Percentiles rank a stretch among this genome's conserved stretches.
phyloP scores from a whole-genome alignment of 78 protist species.

The Chrysochromulina parva region DNA sequence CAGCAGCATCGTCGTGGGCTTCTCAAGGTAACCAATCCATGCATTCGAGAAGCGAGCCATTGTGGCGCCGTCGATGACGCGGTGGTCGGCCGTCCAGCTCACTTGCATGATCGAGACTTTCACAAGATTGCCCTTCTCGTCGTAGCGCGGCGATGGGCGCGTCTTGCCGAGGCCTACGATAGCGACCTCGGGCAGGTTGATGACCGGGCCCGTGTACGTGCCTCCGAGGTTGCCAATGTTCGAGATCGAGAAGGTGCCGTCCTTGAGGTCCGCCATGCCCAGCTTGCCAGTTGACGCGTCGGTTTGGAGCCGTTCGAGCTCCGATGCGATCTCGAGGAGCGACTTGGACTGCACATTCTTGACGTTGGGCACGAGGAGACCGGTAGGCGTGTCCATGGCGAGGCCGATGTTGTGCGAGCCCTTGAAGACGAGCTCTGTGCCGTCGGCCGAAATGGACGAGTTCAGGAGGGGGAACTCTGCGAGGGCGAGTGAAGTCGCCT shows the following conservation, averaged over 20 bases:
- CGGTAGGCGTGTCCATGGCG: slow-evolving; percentile 93
- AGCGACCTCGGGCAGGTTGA: slow-evolving; percentile 78
- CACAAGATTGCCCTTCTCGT: slow-evolving; percentile 54
- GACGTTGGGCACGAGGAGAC: slow-evolving; percentile 92
- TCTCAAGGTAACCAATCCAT: slow-evolving; percentile 71
- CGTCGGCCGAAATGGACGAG: slow-evolving; percentile 50
- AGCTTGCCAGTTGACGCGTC: slow-evolving; percentile 39
- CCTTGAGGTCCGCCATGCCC: slow-evolving; percentile 52
- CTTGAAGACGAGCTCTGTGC: too few relatives aligned
- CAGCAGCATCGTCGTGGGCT: slow-evolving; percentile 79
- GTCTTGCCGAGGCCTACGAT: slow-evolving; percentile 61
- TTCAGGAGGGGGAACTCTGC: slow-evolving; percentile 80
- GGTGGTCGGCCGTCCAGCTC: slow-evolving; percentile 90
- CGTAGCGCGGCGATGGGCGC: slow-evolving; percentile 79
- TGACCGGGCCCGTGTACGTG: slow-evolving; percentile 82
- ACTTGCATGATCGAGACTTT: slow-evolving; percentile 53
- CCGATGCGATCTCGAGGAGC: slow-evolving; percentile 85
- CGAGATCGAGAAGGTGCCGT: slow-evolving; percentile 89
- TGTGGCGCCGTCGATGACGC: slow-evolving; percentile 92
- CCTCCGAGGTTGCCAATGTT: slow-evolving; percentile 95
- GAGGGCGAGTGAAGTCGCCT: slow-evolving; percentile 87
- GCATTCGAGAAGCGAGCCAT: slow-evolving; percentile 70
- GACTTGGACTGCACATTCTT: slow-evolving; percentile 78
- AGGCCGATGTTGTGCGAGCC: slow-evolving; percentile 86
- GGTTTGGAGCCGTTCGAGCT: slow-evolving; percentile 81